phyloP scores from a whole-genome alignment of 2,329 filamentous ascomycete genomes.

The Sporothrix curviconia region DNA sequence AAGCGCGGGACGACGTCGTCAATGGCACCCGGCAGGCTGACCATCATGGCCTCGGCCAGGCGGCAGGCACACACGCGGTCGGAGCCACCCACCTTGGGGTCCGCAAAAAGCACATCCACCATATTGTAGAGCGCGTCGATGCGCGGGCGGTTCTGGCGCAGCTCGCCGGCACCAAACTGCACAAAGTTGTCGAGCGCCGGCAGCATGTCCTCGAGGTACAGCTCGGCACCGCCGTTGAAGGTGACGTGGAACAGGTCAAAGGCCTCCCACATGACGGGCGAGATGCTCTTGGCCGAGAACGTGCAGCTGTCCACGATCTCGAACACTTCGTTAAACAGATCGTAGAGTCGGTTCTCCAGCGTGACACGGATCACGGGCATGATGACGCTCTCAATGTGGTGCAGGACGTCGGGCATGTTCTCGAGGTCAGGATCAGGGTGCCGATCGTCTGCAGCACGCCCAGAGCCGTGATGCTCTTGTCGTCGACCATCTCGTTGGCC shows the following conservation, averaged over 20 bases:
- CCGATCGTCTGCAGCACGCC: conserved; percentile 97
- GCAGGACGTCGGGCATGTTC: conserved; percentile 89
- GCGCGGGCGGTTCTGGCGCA: conserved; percentile 79
- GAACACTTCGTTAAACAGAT: conserved; percentile 96
- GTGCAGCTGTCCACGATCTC: conserved; percentile 99
- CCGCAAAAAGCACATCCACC: conserved; percentile 90
- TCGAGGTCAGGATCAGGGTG: conserved; percentile 94
- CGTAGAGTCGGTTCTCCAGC: conserved; percentile 94
- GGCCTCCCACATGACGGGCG: conserved; percentile 95
- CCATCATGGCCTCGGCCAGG: conserved; percentile 92
- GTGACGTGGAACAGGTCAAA: conserved; percentile 95
- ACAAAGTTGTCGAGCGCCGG: conserved; percentile 97
- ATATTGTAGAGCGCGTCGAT: conserved; percentile 85
- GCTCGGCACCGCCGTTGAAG: conserved; percentile 93
- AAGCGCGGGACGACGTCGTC: conserved; percentile 87
- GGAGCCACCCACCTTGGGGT: conserved; percentile 85
- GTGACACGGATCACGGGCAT: conserved; percentile 97
- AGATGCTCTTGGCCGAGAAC: conserved; percentile 93
- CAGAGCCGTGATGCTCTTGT: conserved; percentile 96
- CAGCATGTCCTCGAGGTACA: conserved; percentile 98
- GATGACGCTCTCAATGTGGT: conserved; percentile 89
- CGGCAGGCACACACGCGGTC: conserved; percentile 97
- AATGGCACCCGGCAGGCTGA: conserved; percentile 81
- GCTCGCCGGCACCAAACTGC: conserved; percentile 75
- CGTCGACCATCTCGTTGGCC: conserved; percentile 87